Evolutionary conservation across 2,329 filamentous ascomycete genomes (phyloP), one percentile per base, ranked within the genome.

Genomic region (Fusarium palustre): DNA sequence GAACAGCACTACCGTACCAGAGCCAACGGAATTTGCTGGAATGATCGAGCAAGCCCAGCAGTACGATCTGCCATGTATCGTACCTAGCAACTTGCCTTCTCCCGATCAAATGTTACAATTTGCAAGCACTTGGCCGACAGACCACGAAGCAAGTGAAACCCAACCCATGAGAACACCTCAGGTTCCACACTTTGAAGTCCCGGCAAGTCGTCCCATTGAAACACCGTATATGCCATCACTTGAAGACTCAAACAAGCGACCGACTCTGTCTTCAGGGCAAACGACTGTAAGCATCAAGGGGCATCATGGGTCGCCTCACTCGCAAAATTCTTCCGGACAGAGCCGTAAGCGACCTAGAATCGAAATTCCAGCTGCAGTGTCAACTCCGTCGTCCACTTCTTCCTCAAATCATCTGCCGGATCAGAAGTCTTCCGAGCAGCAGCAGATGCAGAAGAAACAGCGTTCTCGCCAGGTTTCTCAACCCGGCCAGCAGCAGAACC

Each of bases 331-430:
- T 1, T 34, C 42, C 5, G 33, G 16, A 8, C 38, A 28, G 11
- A 25, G 22, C 22, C 22, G 22, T 31, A 68, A 68, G 30, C 64
- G 65, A 22, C 46, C 46, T 34, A 59, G 64, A 43, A 11, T 60
- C 5, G n/a, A 41, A 22, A 16, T 11, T 10, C 30, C 58, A 10
- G 31, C 25, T 49, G 20, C 13, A 6, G 16, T 20, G 11, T 52
- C 58, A 4, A 43, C 53, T 24, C 39, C 46, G 2, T 39, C 61
- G 6, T 31, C 38, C 2, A 38, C 55, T n/a, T 54, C 59, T 42
- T 24, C 55, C 5, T 45, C 39, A 13, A 22, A 38, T 2, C 42
- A 39, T 5, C 33, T 36, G 6, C 31, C 49, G 15, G 41, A 24
- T 15, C 43, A 24, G 12, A 49, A 25, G 50, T 28, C 31, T 16